Base-by-base conservation (phyloP, 2,329 filamentous ascomycete genomes). In the Lasiodiplodia gonubiensis region DNA sequence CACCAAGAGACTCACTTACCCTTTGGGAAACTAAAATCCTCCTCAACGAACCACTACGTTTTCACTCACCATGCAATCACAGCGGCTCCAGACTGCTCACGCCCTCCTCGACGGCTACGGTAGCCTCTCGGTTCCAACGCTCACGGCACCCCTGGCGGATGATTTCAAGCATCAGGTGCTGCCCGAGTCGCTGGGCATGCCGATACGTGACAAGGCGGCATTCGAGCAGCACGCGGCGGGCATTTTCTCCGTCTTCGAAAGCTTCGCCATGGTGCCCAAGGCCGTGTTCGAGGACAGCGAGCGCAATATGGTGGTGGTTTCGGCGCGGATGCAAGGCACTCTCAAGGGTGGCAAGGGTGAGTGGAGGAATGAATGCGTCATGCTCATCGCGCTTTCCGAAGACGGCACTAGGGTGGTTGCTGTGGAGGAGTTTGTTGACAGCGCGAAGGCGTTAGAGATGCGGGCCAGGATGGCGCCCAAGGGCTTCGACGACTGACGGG, bases 341-440 rank as follows among this genome's bases (percentile, higher is more conserved):
- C 30, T 72, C 35, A 67, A 64, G 60, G 70, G 71, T n/a, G 74
- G 73, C 1, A 71, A 64, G 51, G 59, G 59, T n/a, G 65, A 67
- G 23, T 71, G 70, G 70, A 60, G 68, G 64, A 72, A 72, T 48
- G 71, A 72, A 64, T 70, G 70, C 59, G 68, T 72, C 16, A 68
- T 72, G 67, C 64, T 71, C 23, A 63, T 71, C 49, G 55, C 55
- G 35, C 67, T 72, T 33, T 68, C 48, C 21, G 51, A 67, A 16
- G 70, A 70, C 39, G 68, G 69, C 49, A 64, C 30, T 4, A 21
- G 35, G 10, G 70, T 78, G 21, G 68, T 71, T 23, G 72, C 72
- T 53, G 66, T 76, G 54, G 71, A 69, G 57, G 75, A 84, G 74
- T 83, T 83, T 72, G 79, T 83, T 63, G 77, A 83, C 68, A 81